phyloP scores from a whole-genome alignment of 192 early-diverging fungal species.

The Umbelopsis ramanniana region DNA sequence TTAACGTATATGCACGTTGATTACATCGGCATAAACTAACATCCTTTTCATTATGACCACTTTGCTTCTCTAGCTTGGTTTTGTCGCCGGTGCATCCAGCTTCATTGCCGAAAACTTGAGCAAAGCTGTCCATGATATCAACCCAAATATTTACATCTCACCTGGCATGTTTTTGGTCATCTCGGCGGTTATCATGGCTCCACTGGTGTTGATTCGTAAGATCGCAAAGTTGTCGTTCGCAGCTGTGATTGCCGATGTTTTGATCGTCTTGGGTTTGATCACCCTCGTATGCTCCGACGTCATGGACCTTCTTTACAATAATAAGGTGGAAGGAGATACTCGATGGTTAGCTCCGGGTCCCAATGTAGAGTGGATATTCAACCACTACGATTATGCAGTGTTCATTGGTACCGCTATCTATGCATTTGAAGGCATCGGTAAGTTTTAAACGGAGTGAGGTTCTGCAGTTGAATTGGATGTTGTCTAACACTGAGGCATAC shows the following conservation, averaged over 20 bases:
- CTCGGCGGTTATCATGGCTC: slow-evolving; percentile 71
- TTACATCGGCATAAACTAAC: no score
- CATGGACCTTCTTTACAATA: slow-evolving; percentile 51
- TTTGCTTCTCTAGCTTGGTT: slow-evolving; percentile 5
- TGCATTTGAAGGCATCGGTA: slow-evolving; percentile 87
- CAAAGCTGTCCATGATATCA: slow-evolving; percentile 11
- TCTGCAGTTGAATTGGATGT: not conserved
- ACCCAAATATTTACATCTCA: slow-evolving; percentile 23
- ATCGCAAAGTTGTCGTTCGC: slow-evolving; percentile 82
- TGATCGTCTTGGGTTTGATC: slow-evolving; percentile 79
- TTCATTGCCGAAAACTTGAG: slow-evolving; percentile 20
- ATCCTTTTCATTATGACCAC: no score
- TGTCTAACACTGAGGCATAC: not conserved
- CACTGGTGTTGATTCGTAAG: slow-evolving; percentile 79
- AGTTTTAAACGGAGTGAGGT: not conserved
- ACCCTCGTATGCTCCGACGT: slow-evolving; percentile 77
- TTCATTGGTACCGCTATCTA: slow-evolving; percentile 91
- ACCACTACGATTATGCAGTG: slow-evolving; percentile 74
- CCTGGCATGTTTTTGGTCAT: slow-evolving; percentile 55
- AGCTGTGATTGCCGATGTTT: slow-evolving; percentile 81
- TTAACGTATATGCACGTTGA: not conserved
- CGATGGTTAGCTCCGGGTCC: slow-evolving; percentile 2
- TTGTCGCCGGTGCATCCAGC: not conserved
- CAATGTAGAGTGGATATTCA: slow-evolving; percentile 50
- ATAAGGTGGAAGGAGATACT: slow-evolving; percentile 4